Evolutionary conservation across 768 basidiomycete genomes (phyloP).

Genomic region (Suillus variegatus): DNA sequence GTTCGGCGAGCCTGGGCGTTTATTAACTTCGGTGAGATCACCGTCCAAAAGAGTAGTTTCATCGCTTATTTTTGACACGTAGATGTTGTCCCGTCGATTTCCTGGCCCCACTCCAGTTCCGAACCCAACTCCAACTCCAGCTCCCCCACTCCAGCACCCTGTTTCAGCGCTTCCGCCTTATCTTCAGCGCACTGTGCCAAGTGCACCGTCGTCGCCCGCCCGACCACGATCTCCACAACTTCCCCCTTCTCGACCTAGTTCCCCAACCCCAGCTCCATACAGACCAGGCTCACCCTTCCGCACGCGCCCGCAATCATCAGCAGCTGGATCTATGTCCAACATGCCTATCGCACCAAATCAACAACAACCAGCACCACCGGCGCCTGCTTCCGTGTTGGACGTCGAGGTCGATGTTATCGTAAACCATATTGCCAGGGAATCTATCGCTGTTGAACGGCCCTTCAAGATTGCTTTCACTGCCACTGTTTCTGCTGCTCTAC

Average conservation of each 20-base stretch:
- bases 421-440: slow-evolving; percentile 45
- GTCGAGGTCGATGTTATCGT: slow-evolving; percentile 62
- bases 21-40: slow-evolving; percentile 72
- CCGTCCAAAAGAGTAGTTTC: not conserved
- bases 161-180: slow-evolving; percentile 76
- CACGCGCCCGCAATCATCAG: slow-evolving; percentile 35
- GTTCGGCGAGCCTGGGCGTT: slow-evolving; percentile 82
- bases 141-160: slow-evolving; percentile 39
- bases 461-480: slow-evolving; percentile 61
- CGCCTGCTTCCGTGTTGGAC: slow-evolving; percentile 32
- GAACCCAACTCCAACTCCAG: slow-evolving; percentile 17
- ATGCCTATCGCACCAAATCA: slow-evolving; percentile 11
- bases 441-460: slow-evolving; percentile 53
- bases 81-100: slow-evolving; percentile 81
- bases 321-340: slow-evolving; percentile 26
- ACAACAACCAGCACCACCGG: slow-evolving; percentile 23
- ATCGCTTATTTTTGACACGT: not conserved
- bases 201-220: slow-evolving; percentile 39
- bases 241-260: slow-evolving; percentile 51
- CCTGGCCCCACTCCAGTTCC: slow-evolving; percentile 45
- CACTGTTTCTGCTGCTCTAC: slow-evolving; percentile 48
- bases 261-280: slow-evolving; percentile 52
- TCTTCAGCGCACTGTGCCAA: slow-evolving; percentile 58
- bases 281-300: slow-evolving; percentile 45
- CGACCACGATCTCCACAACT: slow-evolving; percentile 63